Evolutionary conservation across 257 asterid species (phyloP), one percentile per base, ranked within the genome.

Genomic region (Nicotiana noctiflora): DNA sequence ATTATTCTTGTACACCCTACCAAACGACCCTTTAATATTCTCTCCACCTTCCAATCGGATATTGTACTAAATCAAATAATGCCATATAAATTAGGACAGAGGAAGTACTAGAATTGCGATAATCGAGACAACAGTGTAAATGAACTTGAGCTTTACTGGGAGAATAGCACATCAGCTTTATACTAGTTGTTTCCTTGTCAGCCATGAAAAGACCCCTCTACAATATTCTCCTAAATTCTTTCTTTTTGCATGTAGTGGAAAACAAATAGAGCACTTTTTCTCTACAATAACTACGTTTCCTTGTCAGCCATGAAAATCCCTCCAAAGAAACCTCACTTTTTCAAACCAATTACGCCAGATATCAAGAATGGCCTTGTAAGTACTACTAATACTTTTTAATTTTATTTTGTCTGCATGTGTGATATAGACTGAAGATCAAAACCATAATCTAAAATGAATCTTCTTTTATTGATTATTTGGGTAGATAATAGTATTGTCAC

Each of bases 251-350:
- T 52, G 57, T 4, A 52, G 14, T 14, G 57, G 18, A 52, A 52
- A 52, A 10, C 56, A 51, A 51, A 51, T 1, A 57, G 64, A 59
- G 0, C 64, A 9, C 31, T 29, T 8, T 9, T 60, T 19, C 7
- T 21, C 3, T 60, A 21, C 17, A 19, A 13, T 19, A 19, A 59
- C 14, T 59, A n/a, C 29, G 8, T 21, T 21, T 61, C 6, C 4
- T 11, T 61, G 4, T 4, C 4, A 0, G 15, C 44, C 74, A 65
- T 65, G 74, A 40, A 51, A 44, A 29, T 75, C 25, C 40, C 78
- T 12, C 61, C 81, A 5, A 55, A 82, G 52, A 82, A 76, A 21
- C 84, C 84, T 64, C 84, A 64, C 17, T 82, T 82, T 76, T 32
- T 82, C 78, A 49, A 76, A 21, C 84, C 79, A 1, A 34, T 82